Percentiles rank a stretch among this genome's conserved stretches.
Evolutionary conservation across 208 protist genomes (phyloP).

Genomic region (Trypanosoma congolense): DNA sequence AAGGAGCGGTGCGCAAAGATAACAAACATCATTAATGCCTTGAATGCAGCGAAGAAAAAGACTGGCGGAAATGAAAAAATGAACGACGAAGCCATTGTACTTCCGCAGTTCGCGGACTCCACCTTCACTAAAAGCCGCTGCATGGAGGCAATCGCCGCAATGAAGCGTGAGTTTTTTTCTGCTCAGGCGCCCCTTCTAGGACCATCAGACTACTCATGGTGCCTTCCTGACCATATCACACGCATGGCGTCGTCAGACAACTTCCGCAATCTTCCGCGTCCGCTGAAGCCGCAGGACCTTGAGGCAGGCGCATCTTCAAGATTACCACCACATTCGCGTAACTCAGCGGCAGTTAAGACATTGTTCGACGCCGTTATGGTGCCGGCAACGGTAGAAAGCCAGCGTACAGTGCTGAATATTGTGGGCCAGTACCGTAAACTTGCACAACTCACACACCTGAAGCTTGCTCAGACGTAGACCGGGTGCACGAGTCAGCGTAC

Average conservation of each 20-base stretch:
- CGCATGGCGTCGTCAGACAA: slow-evolving; percentile 19
- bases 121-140: slow-evolving; percentile 19
- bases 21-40: slow-evolving; percentile 8
- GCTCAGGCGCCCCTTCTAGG: slow-evolving; percentile 12
- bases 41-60: slow-evolving; percentile 10
- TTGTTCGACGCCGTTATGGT: slow-evolving; percentile 26
- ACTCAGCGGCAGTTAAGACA: slow-evolving; percentile 10
- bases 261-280: slow-evolving; percentile 21
- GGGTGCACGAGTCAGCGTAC: slow-evolving; percentile 8
- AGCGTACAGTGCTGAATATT: slow-evolving; percentile 17
- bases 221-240: slow-evolving; percentile 11
- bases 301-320: not conserved
- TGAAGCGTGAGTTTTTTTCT: slow-evolving; percentile 28
- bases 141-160: slow-evolving; percentile 25
- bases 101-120: slow-evolving; percentile 16
- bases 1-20: slow-evolving; percentile 10
- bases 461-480: slow-evolving; percentile 15
- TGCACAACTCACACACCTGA: slow-evolving; percentile 18
- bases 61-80: slow-evolving; percentile 6
- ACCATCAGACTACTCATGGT: slow-evolving; percentile 21
- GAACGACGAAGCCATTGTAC: slow-evolving; percentile 19
- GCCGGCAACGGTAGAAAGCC: slow-evolving; percentile 21
- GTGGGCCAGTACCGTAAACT: slow-evolving; percentile 23
- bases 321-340: not conserved
- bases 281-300: slow-evolving; percentile 7